Base-by-base conservation (phyloP, 805 yeast genomes). In the Candida methanosorbosa region DNA sequence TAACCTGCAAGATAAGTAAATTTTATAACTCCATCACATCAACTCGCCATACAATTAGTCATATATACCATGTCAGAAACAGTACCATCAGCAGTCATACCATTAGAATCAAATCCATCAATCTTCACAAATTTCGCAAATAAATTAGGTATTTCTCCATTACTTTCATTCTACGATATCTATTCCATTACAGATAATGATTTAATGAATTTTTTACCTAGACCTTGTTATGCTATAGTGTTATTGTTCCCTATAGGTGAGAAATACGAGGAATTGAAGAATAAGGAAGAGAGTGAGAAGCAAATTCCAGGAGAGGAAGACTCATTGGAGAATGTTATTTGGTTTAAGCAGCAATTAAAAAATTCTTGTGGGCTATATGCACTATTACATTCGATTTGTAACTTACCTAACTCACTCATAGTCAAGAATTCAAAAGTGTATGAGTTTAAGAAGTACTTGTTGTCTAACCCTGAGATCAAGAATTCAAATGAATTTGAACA, bases 281-380 rank as follows among this genome's bases (percentile, higher is more conserved):
- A 45, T 17, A 40, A 44, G 13, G 69, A 42, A 34, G 50, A 35
- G 25, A 38, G 28, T 4, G 14, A 29, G 5, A 43, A 53, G 5
- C 46, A 34, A 13, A 7, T 31, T 4, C 11, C 8, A 8, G 30
- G 46, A 21, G 42, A 48, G 11, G 54, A 57, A 29, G 64, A 63
- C 32, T 37, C 46, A 16, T 42, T 51, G 5, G 59, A 47, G 6
- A 48, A 56, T 9, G 63, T 77, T 13, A 43, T 68, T n/a, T 92
- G 97, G 97, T 75, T 78, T 46, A 76, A 75, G 44, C 98, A 90
- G 50, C 77, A 87, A 1, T 74, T 92, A 14, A 74, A 72, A 41
- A 90, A 90, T 53, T 94, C 94, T 0, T 90, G 98, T 61, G 98
- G 98, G 5, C 69, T 94, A 22, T 85, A 82, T 57, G 97, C 95